Percentiles rank a stretch among this genome's conserved stretches.
phyloP scores from a whole-genome alignment of 495 filamentous ascomycete species.

The Penicillium bovifimosum region DNA sequence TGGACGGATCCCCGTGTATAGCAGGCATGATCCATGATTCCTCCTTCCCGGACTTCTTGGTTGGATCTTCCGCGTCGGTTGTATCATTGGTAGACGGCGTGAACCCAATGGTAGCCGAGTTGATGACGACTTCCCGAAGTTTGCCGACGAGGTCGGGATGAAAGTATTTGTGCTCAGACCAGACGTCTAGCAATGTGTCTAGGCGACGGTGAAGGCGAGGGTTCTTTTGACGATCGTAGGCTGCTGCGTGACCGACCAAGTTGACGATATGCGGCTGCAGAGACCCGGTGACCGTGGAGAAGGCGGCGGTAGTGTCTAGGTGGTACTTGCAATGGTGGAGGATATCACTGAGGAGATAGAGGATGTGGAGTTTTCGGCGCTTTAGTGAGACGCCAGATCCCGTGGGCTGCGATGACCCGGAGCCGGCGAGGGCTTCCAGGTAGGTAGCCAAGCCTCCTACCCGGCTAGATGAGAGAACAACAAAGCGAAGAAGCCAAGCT shows the following conservation, averaged over 20 bases:
- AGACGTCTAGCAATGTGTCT: conserved; percentile 61
- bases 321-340: conserved; percentile 74
- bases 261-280: conserved; percentile 57
- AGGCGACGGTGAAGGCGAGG: conserved; percentile 65
- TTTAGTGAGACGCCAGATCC: conserved; percentile 49
- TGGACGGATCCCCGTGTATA: conserved; percentile 69
- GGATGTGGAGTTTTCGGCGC: conserved; percentile 67
- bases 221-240: conserved; percentile 50
- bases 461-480: conserved; percentile 62
- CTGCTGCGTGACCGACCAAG: conserved; percentile 57
- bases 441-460: conserved; percentile 69
- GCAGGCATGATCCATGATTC: conserved; percentile 66
- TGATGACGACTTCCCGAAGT: conserved; percentile 52
- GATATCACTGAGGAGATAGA: conserved; percentile 79
- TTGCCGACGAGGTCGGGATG: conserved; percentile 50
- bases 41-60: conserved; percentile 41
- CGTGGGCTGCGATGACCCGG: conserved; percentile 38
- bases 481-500: conserved; percentile 71
- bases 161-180: conserved; percentile 68
- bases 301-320: conserved; percentile 29
- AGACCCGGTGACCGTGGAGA: conserved; percentile 52
- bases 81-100: conserved; percentile 20
- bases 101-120: conserved; percentile 28
- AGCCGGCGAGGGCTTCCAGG: conserved; percentile 60
- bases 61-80: conserved; percentile 14